A percentile compares a stretch with the other conserved stretches of the same genome.
Evolutionary conservation across 108 stramenopile genomes (phyloP).

Genomic region (Nitzschia putrida): DNA sequence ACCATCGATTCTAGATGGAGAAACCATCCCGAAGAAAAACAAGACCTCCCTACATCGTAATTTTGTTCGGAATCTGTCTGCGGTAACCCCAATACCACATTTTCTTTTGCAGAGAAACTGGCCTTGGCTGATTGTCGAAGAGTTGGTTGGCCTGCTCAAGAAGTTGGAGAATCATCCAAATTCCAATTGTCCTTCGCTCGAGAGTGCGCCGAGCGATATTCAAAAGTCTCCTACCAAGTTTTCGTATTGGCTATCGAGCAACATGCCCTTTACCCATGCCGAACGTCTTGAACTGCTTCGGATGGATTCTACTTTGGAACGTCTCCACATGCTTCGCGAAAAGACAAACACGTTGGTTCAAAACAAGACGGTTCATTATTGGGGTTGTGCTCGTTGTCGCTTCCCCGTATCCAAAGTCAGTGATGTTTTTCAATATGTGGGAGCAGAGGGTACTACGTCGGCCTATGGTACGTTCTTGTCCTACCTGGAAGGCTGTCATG

Average conservation of each 20-base stretch:
- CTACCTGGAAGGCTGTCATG: no score
- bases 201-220: background rate
- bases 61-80: constrained; percentile 30
- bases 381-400: constrained; percentile 58
- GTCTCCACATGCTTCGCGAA: constrained; percentile 40
- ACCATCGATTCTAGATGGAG: background rate
- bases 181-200: constrained; percentile 44
- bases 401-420: constrained; percentile 35
- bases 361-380: constrained; percentile 31
- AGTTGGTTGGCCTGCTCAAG: constrained; percentile 41
- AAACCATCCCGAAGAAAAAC: background rate
- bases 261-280: constrained; percentile 61
- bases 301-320: constrained; percentile 48
- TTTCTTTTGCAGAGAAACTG: constrained; percentile 47
- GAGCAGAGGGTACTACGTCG: constrained; percentile 77
- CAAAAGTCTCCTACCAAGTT: constrained; percentile 34
- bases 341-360: constrained; percentile 38
- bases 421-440: constrained; percentile 66
- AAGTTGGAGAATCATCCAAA: constrained; percentile 31
- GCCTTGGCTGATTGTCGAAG: constrained; percentile 62
- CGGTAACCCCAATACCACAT: constrained; percentile 34
- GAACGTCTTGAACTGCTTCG: constrained; percentile 64
- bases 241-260: constrained; percentile 77
- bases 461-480: constrained; percentile 43
- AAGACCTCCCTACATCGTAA: constrained; percentile 4